Base-by-base conservation (phyloP, 495 filamentous ascomycete species). In the Bacidia gigantensis region DNA sequence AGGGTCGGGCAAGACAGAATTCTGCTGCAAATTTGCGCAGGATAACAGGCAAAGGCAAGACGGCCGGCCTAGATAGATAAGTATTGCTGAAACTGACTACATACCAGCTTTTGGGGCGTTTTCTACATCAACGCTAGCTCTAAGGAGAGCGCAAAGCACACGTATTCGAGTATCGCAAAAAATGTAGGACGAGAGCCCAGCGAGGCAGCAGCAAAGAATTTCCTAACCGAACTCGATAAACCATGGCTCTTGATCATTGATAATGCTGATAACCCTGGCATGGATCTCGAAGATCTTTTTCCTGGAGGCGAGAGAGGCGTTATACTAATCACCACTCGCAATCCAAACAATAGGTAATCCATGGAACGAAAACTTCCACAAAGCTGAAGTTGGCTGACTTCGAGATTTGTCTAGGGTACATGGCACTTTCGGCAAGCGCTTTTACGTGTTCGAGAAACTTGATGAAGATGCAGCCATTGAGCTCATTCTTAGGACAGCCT, bases 401-500 rank as follows among this genome's bases (percentile, higher is more conserved):
- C 35, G 35, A 39, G 35, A 39, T n/a, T 52, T 26, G 18, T 48
- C 38, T 24, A 43, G 23, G 22, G 5, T 23, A 12, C 40, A 38
- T 40, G 66, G 64, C 17, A 67, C 45, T 51, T 62, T 26, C 65
- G 60, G 1, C 17, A 14, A 20, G 20, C 50, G 29, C 62, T 52
- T 24, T 57, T 67, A 12, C 54, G 63, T 41, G 65, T 74, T n/a
- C 40, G 58, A 20, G n/a, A 51, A 56, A 38, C 58, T 72, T 46
- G 58, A 66, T 38, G 43, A 53, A 11, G 26, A 65, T 14, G 65
- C 69, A 25, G 64, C 67, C 9, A 61, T 56, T 24, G 51, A 58
- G n/a, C 59, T 74, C n/a, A 53, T 73, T 25, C 59, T 73, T 11
- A 69, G 62, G 58, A 63, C 62, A 23, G 66, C 70, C 10, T 52